Evolutionary conservation across 2,329 filamentous ascomycete species (phyloP).

Genomic region (Ophiostoma pallidulum): DNA sequence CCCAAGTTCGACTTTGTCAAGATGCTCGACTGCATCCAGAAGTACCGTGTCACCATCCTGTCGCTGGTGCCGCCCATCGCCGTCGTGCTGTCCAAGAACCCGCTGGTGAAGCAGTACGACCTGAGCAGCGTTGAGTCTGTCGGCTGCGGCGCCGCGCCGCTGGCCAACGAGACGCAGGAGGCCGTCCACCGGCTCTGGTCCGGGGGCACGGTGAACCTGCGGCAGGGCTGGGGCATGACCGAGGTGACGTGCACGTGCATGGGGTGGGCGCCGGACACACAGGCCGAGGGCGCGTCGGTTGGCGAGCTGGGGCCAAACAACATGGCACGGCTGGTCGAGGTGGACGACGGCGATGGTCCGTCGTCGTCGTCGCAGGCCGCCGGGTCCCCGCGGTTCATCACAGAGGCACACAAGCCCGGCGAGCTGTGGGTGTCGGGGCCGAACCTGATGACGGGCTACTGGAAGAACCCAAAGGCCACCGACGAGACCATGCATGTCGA

Average conservation of each 20-base stretch:
- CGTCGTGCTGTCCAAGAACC: conserved; percentile 62
- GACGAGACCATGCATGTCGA: conserved; percentile 42
- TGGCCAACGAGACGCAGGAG: conserved; percentile 45
- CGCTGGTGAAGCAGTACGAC: conserved; percentile 55
- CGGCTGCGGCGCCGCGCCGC: conserved; percentile 60
- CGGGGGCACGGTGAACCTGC: conserved; percentile 27
- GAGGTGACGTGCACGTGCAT: conserved; percentile 65
- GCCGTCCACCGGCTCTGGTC: conserved; percentile 50
- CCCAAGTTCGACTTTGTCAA: conserved; percentile 63
- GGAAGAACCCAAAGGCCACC: conserved; percentile 61
- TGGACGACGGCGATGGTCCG: conserved; percentile 33
- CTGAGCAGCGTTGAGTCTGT: conserved; percentile 54
- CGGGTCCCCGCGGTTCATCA: conserved; percentile 29
- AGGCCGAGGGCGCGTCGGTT: conserved; percentile 37
- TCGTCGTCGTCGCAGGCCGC: neutral
- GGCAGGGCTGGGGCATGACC: conserved; percentile 84
- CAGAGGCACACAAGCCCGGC: conserved; percentile 44
- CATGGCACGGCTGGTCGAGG: conserved; percentile 55
- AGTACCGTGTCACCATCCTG: conserved; percentile 58
- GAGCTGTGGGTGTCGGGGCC: conserved; percentile 67
- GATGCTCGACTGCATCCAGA: conserved; percentile 59
- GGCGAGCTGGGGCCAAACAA: conserved; percentile 63
- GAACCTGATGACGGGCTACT: conserved; percentile 68
- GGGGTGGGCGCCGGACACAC: conserved; percentile 48
- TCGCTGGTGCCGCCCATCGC: conserved; percentile 66